Evolutionary conservation across 768 basidiomycete species (phyloP), one percentile per base, ranked within the genome.

Genomic region (Termitomyces sp.): DNA sequence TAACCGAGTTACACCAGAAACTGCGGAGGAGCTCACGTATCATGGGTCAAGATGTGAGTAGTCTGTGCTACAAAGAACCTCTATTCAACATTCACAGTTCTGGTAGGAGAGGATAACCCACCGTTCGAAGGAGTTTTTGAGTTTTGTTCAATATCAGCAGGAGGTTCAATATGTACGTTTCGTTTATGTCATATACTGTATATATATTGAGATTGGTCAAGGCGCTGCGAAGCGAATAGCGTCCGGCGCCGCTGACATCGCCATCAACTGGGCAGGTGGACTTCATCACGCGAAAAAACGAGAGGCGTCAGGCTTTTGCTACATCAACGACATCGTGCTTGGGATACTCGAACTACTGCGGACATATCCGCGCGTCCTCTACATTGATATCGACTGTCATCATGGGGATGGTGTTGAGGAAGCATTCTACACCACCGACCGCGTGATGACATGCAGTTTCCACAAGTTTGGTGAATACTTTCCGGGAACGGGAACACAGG

Each of bases 331-430:
- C 70, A 99, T 98, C 66, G 94, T 97, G 0, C 84, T 98, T 14
- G 88, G 86, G 40, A 96, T 97, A 45, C 80, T 99, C 46, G 96
- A 97, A 69, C 84, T 99, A 7, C 73, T 96, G 30, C 83, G 94
- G 61, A 82, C 77, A 52, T 84, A 84, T 66, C 79, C 90, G 1
- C 86, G 97, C 52, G 96, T 99, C 8, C 75, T 99, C 28, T 98
- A 99, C 69, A 88, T 99, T 69, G 96, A 99, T 72, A 95, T 98
- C 54, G 97, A 98, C 69, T 93, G 94, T 46, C 97, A 98, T 67
- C 97, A 99, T 69, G 96, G 97, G 22, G 97, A 98, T 67, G 96
- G 96, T n/a, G 97, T 98, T 35, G 97, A 99, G 64, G 97, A 98
- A 67, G 97, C 96, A 2, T 98, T 98, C 74, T 98, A 97, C 68